These are phyloP conservation scores for Xylaria sp. DNA, from an alignment of 2,329 filamentous ascomycete species.

Conservation along the genomic window DNA sequence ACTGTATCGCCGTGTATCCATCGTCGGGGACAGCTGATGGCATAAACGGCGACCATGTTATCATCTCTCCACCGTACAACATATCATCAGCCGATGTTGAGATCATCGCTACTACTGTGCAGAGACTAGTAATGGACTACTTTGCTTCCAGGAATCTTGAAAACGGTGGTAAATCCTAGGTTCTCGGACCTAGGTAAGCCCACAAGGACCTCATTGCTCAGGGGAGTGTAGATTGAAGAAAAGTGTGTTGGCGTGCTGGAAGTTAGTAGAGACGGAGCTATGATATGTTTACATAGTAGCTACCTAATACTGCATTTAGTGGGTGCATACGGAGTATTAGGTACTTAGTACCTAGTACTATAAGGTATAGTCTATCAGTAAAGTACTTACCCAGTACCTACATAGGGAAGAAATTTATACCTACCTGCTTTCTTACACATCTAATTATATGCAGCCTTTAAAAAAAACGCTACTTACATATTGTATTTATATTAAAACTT, in stretches of 20 bases:
- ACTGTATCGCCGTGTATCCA: slow-evolving; percentile 58
- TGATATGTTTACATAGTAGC: too few species aligned
- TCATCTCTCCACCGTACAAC: slow-evolving; percentile 77
- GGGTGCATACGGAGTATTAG: not conserved
- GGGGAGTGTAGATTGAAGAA: not conserved
- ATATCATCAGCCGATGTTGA: slow-evolving; percentile 67
- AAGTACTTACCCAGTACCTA: too few species aligned
- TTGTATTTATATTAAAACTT: too few species aligned
- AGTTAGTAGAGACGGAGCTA: too few species aligned
- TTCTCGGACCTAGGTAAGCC: not conserved
- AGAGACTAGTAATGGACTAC: slow-evolving; percentile 63
- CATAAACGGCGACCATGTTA: slow-evolving; percentile 70
- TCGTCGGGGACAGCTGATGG: slow-evolving; percentile 63
- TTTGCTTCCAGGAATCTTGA: slow-evolving; percentile 49
- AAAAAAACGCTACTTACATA: too few species aligned
- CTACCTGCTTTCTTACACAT: too few species aligned
- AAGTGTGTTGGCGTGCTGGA: not conserved
- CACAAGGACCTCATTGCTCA: not conserved
- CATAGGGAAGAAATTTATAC: too few species aligned
- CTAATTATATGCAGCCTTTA: too few species aligned
- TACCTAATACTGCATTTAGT: too few species aligned
- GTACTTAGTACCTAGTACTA: not conserved
- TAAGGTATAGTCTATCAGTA: too few species aligned
- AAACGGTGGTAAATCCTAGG: not conserved
- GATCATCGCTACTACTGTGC: slow-evolving; percentile 63